A percentile compares a stretch with the other conserved stretches of the same genome.
Conservation (phyloP, 306 rosid species). For the Morella rubra region DNA sequence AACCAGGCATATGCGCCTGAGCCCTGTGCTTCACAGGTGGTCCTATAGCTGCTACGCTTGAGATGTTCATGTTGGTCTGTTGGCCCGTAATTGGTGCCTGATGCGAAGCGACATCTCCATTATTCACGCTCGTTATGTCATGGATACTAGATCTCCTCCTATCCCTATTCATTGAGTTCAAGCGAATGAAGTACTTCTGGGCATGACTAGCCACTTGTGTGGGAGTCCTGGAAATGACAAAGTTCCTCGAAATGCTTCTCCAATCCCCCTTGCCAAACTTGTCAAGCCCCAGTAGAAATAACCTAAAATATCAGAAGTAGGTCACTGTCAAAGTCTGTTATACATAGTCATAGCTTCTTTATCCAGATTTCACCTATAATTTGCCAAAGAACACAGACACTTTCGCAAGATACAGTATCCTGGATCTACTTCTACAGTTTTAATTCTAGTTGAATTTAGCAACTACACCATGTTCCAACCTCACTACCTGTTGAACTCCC, state of each 20-base stretch:
- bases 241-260: slow-evolving; percentile 99
- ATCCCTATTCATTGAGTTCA: slow-evolving; percentile 94
- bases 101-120: slow-evolving; percentile 58
- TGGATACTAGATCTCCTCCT: slow-evolving; percentile 96
- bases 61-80: slow-evolving; percentile 46
- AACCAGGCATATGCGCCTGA: slow-evolving; percentile 63
- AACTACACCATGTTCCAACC: not conserved
- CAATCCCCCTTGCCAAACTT: slow-evolving; percentile 99
- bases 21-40: slow-evolving; percentile 65
- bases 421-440: not conserved
- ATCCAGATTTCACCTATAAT: not conserved
- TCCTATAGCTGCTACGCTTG: slow-evolving; percentile 52
- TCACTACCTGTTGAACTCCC: not conserved
- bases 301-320: slow-evolving; percentile 43
- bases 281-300: slow-evolving; percentile 93
- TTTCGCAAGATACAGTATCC: not conserved
- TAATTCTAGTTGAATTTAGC: not conserved
- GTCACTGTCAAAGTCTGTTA: not conserved
- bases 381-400: not conserved
- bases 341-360: not conserved
- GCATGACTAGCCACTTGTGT: slow-evolving; percentile 99
- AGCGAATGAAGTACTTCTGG: slow-evolving; percentile 87
- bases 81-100: slow-evolving; percentile 90
- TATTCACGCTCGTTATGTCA: slow-evolving; percentile 88
- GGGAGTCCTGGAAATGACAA: slow-evolving; percentile 91